These are phyloP conservation scores for Pulicaria dysenterica DNA, from an alignment of 129 eudicot genomes.

Conservation along the genomic window DNA sequence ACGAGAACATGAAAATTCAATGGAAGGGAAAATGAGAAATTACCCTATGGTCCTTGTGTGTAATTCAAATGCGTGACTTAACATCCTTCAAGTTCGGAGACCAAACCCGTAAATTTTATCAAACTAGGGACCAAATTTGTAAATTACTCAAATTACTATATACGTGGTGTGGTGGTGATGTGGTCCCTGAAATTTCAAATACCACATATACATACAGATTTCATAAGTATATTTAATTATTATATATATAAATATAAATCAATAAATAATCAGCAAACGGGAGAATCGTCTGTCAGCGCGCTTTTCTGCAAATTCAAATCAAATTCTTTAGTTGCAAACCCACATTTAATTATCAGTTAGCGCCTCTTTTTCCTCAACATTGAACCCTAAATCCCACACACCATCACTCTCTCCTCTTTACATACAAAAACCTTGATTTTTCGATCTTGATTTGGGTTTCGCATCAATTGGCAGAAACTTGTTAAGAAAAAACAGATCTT, in stretches of 20 bases:
- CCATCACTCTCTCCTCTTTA: slow-evolving; percentile 25
- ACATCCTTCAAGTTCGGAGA: too few relatives aligned
- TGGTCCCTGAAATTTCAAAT: too few relatives aligned
- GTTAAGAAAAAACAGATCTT: background rate
- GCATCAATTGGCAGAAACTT: background rate
- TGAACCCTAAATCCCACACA: slow-evolving; percentile 45
- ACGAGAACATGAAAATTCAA: too few relatives aligned
- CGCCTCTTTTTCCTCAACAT: slow-evolving; percentile 39
- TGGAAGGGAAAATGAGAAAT: too few relatives aligned
- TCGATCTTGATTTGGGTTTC: slow-evolving; percentile 35
- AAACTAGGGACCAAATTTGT: too few relatives aligned
- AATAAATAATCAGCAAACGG: slow-evolving; percentile 19
- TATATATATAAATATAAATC: background rate
- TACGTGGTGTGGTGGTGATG: too few relatives aligned
- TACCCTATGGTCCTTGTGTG: too few relatives aligned
- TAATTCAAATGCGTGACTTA: too few relatives aligned
- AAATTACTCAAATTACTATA: too few relatives aligned
- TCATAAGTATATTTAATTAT: too few relatives aligned
- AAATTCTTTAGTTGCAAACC: slow-evolving; percentile 29
- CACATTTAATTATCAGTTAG: slow-evolving; percentile 35
- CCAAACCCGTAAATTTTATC: too few relatives aligned
- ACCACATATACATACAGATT: too few relatives aligned
- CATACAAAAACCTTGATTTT: slow-evolving; percentile 12
- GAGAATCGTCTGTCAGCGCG: slow-evolving; percentile 46
- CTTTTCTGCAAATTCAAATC: slow-evolving; percentile 46